phyloP scores from a whole-genome alignment of 1,139 yeast species.

The Kodamaea plutei region DNA sequence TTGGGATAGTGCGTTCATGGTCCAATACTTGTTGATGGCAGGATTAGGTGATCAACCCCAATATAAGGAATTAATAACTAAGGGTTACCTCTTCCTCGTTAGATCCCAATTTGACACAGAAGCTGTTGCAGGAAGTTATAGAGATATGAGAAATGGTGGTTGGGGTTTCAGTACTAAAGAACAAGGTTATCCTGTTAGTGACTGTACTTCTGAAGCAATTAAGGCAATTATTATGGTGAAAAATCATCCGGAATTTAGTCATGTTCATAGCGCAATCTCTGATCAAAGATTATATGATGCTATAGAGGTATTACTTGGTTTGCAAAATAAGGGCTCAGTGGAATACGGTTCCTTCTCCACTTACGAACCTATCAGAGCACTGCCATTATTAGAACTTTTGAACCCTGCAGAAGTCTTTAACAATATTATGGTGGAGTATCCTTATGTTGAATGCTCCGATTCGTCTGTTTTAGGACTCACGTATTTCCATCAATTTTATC shows the following conservation, averaged over 20 bases:
- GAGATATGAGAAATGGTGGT: constrained; percentile 86
- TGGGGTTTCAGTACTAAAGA: constrained; percentile 97
- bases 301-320: constrained; percentile 49
- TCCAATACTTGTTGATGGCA: constrained; percentile 78
- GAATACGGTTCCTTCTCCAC: constrained; percentile 93
- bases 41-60: constrained; percentile 72
- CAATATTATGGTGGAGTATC: constrained; percentile 97
- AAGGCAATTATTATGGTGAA: constrained; percentile 93
- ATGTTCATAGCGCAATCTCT: constrained; percentile 45
- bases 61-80: constrained; percentile 57
- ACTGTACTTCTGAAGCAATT: constrained; percentile 94
- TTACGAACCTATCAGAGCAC: constrained; percentile 82
- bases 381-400: constrained; percentile 67
- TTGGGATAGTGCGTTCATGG: constrained; percentile 92
- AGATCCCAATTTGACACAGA: constrained; percentile 83
- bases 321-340: constrained; percentile 72
- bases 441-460: constrained; percentile 97
- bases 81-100: constrained; percentile 67
- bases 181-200: constrained; percentile 95
- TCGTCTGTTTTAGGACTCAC: constrained; percentile 87
- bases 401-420: constrained; percentile 99
- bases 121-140: constrained; percentile 70
- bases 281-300: constrained; percentile 58
- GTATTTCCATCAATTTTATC: constrained; percentile 64
- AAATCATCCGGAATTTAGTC: constrained; percentile 51